Percentiles rank a stretch among this genome's conserved stretches.
These are phyloP conservation scores for Boletus barrowsii DNA, from an alignment of 768 basidiomycete species.

Conservation along the genomic window DNA sequence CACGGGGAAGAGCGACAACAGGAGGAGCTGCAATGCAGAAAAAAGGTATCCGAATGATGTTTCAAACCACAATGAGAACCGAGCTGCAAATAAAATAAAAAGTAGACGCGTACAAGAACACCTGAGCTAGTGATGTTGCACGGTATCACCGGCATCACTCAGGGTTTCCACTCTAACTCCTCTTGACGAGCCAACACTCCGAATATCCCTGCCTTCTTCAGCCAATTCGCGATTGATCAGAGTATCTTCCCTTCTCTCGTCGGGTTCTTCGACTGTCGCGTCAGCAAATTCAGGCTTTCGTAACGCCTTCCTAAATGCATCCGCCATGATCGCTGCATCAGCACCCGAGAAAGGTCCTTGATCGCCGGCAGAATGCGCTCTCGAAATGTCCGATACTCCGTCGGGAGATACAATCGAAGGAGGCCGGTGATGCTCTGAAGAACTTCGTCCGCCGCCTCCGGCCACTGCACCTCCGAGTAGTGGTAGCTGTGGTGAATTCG, in stretches of 20 bases:
- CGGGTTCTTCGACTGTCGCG: constrained; percentile 58
- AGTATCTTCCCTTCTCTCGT: constrained; percentile 41
- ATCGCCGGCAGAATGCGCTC: constrained; percentile 56
- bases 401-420: constrained; percentile 54
- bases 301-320: constrained; percentile 85
- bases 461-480: constrained; percentile 37
- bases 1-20: constrained; percentile 30
- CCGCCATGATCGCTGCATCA: constrained; percentile 91
- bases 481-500: constrained; percentile 45
- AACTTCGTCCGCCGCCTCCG: constrained; percentile 32
- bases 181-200: constrained; percentile 77
- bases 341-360: constrained; percentile 74
- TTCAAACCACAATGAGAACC: constrained; percentile 34
- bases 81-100: constrained; percentile 36
- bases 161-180: constrained; percentile 76
- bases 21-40: constrained; percentile 22
- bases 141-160: constrained; percentile 50
- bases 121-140: constrained; percentile 43
- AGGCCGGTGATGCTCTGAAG: constrained; percentile 34
- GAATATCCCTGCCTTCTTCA: constrained; percentile 86
- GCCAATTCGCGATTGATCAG: constrained; percentile 70
- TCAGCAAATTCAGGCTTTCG: constrained; percentile 87
- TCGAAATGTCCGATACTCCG: constrained; percentile 70
- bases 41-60: constrained; percentile 35
- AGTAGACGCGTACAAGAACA: constrained; percentile 33